Conservation (phyloP, 139 green algal species). For the Coelastrella sp. region DNA sequence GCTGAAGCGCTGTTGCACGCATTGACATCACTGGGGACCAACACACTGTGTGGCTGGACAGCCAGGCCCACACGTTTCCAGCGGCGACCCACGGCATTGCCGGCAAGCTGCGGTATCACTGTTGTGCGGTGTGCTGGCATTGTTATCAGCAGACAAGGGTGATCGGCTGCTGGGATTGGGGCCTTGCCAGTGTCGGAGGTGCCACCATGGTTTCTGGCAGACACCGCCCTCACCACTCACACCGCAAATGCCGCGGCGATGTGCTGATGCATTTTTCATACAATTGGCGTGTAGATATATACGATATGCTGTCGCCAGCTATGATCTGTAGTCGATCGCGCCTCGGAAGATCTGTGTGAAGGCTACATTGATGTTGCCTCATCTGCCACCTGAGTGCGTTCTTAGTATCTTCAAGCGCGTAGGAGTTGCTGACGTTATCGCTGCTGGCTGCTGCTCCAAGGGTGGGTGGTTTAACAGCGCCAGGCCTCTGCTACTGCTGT, state of each 20-base stretch:
- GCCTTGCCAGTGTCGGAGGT: too few relatives aligned
- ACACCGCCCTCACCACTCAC: too few relatives aligned
- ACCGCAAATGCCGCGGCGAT: too few relatives aligned
- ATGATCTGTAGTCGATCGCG: background rate
- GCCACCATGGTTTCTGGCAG: too few relatives aligned
- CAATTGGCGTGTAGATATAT: too few relatives aligned
- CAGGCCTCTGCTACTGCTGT: background rate
- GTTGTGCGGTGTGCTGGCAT: background rate
- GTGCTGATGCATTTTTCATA: too few relatives aligned
- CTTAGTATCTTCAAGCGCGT: background rate
- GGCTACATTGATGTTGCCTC: background rate
- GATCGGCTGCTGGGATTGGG: too few relatives aligned
- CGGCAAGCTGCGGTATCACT: background rate
- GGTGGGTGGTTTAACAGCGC: background rate
- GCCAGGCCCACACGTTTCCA: too few relatives aligned
- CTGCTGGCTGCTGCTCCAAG: background rate
- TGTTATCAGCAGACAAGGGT: background rate
- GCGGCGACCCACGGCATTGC: too few relatives aligned
- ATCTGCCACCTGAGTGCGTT: constrained; percentile 27
- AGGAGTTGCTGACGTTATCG: constrained; percentile 4
- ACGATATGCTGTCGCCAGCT: too few relatives aligned
- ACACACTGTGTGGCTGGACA: too few relatives aligned
- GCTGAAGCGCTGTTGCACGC: background rate
- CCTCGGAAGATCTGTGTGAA: background rate
- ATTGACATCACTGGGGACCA: background rate